Evolutionary conservation across 768 basidiomycete genomes (phyloP), one percentile per base, ranked within the genome.

Genomic region (Tephrocybe rancida): DNA sequence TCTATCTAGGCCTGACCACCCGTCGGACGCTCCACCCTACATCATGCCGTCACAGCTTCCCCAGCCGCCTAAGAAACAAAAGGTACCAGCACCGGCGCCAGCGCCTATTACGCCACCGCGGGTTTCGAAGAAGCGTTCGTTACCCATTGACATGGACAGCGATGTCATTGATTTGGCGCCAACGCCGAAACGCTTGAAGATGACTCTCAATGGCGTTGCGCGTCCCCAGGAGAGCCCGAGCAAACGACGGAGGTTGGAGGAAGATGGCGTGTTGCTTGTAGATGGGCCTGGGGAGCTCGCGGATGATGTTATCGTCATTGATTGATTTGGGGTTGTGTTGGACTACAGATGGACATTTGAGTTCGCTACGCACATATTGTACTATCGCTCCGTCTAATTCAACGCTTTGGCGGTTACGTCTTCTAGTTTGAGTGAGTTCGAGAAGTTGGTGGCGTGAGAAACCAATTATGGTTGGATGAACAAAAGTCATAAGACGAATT

Each of bases 211-310:
- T 19, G 44, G 55, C 19, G 45, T 29, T 44, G 64, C 51, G 48
- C 66, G 55, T 25, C 61, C 61, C 43, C 63, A 66, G 10, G 57
- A 66, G 25, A 85, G 83, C 60, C 86, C 86, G 14, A 86, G 80
- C 61, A 88, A 90, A 71, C 82, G 78, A 61, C 69, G 82, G 52
- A 69, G 73, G 57, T 64, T 92, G 51, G 90, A 92, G 43, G 84
- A 87, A 61, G 90, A 92, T 50, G 91, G 90, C 8, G 61, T 92
- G 41, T 65, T 93, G 29, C 57, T 90, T 60, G 67, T 93, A 65
- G 88, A 89, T 27, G 71, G 74, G 10, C 76, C 73, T 29, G 73
- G 81, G 52, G 85, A 85, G 59, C 64, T 85, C 26, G 77, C 76
- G 29, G 84, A 80, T 21, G 84, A 86, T 56, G 67, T 84, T 10